Conservation (phyloP, 2,329 filamentous ascomycete genomes). For the Trichoderma sp. region DNA sequence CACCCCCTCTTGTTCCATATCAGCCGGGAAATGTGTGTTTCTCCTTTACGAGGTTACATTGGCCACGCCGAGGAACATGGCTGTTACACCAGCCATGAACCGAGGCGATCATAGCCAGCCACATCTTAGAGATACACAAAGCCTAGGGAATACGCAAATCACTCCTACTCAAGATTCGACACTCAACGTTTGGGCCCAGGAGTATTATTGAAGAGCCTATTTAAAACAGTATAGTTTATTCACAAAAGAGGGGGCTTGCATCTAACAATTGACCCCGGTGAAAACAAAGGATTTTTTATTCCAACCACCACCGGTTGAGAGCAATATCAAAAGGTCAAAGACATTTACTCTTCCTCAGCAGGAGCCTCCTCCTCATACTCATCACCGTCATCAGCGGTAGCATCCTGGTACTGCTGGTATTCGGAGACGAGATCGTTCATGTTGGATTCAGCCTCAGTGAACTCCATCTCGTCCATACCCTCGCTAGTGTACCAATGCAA, state of each 20-base stretch:
- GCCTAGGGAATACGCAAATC: background rate
- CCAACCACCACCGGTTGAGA: background rate
- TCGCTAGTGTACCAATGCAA: slow-evolving; percentile 99
- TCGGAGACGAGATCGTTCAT: slow-evolving; percentile 99
- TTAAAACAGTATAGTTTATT: slow-evolving; percentile 18
- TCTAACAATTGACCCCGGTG: slow-evolving; percentile 17
- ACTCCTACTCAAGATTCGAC: background rate
- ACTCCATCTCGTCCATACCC: slow-evolving; percentile 99
- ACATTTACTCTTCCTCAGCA: slow-evolving; percentile 50
- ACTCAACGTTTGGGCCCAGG: background rate
- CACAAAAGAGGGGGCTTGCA: slow-evolving; percentile 18
- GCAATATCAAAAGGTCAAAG: background rate
- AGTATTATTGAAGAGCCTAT: slow-evolving; percentile 18
- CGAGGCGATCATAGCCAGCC: background rate
- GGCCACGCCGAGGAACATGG: background rate
- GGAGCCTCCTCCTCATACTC: slow-evolving; percentile 85
- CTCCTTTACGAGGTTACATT: background rate
- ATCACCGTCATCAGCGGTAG: slow-evolving; percentile 91
- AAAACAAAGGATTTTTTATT: slow-evolving; percentile 13
- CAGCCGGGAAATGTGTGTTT: background rate
- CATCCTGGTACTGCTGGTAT: slow-evolving; percentile 99
- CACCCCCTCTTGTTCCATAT: background rate
- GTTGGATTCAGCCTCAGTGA: slow-evolving; percentile 99
- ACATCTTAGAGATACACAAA: background rate
- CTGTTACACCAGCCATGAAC: background rate